Percentiles rank a stretch among this genome's conserved stretches.
Conservation (phyloP, 805 yeast genomes). For the Isabelozyma rhagii region DNA sequence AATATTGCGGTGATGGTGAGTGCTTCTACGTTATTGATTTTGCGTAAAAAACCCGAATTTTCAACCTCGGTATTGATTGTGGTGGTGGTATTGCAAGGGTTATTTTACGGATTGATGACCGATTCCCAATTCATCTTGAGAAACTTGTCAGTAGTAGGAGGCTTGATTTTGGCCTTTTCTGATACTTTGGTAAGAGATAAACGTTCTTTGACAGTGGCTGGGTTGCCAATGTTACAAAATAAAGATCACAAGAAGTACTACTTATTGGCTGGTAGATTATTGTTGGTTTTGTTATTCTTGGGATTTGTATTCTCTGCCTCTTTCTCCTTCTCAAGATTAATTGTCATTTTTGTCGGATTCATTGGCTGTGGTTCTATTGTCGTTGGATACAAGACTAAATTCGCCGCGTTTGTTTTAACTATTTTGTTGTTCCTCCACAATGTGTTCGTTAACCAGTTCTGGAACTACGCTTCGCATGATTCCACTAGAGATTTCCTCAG, state of each 20-base stretch:
- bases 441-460: conserved; percentile 78
- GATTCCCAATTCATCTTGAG: conserved; percentile 81
- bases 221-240: conserved; percentile 68
- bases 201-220: conserved; percentile 66
- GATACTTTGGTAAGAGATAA: conserved; percentile 81
- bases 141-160: conserved; percentile 89
- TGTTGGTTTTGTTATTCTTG: conserved; percentile 79
- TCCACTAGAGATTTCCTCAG: conserved; percentile 83
- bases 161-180: conserved; percentile 79
- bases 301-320: conserved; percentile 77
- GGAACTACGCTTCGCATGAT: conserved; percentile 70
- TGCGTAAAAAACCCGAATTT: conserved; percentile 62
- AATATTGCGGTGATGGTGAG: conserved; percentile 68
- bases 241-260: conserved; percentile 78
- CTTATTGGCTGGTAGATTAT: conserved; percentile 81
- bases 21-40: conserved; percentile 69
- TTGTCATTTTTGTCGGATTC: conserved; percentile 69
- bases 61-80: conserved; percentile 68
- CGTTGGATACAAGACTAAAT: conserved; percentile 89
- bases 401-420: conserved; percentile 73
- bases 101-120: conserved; percentile 81
- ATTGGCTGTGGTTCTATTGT: conserved; percentile 72
- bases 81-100: conserved; percentile 79
- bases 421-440: conserved; percentile 73
- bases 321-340: conserved; percentile 64